Evolutionary conservation across 306 rosid species (phyloP).

Genomic region (Psophocarpus tetragonolobus): DNA sequence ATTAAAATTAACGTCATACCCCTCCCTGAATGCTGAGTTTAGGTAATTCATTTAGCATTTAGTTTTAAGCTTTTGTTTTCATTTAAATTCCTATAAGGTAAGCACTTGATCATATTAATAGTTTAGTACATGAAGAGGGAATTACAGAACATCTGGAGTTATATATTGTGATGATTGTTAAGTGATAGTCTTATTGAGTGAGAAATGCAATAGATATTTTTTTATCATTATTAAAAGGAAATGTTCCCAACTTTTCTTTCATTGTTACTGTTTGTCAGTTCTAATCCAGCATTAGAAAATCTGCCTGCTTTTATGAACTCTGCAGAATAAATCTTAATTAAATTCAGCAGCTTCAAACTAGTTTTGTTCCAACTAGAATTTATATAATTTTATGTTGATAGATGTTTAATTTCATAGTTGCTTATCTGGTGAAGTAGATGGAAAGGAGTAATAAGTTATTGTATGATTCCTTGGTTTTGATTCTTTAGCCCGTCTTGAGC

Average conservation of each 20-base stretch:
- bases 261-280: not conserved
- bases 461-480: conserved; percentile 10
- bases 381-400: not conserved
- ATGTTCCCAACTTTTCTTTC: not conserved
- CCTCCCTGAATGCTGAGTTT: not conserved
- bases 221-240: not conserved
- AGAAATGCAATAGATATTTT: not conserved
- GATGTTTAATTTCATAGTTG: not conserved
- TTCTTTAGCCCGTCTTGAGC: not conserved
- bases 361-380: not conserved
- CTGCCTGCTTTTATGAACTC: not conserved
- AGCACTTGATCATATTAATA: not conserved
- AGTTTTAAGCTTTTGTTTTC: not conserved
- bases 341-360: not conserved
- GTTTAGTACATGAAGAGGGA: not conserved
- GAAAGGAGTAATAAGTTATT: not conserved
- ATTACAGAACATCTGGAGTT: not conserved
- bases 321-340: conserved; percentile 1
- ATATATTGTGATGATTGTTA: not conserved
- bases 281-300: not conserved
- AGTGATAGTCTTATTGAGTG: not conserved
- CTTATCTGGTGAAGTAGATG: conserved; percentile 2
- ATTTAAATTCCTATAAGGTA: not conserved
- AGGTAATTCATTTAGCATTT: not conserved
- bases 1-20: conserved; percentile 12